phyloP scores from a whole-genome alignment of 2,329 filamentous ascomycete genomes.

The Stenocarpella maydis region DNA sequence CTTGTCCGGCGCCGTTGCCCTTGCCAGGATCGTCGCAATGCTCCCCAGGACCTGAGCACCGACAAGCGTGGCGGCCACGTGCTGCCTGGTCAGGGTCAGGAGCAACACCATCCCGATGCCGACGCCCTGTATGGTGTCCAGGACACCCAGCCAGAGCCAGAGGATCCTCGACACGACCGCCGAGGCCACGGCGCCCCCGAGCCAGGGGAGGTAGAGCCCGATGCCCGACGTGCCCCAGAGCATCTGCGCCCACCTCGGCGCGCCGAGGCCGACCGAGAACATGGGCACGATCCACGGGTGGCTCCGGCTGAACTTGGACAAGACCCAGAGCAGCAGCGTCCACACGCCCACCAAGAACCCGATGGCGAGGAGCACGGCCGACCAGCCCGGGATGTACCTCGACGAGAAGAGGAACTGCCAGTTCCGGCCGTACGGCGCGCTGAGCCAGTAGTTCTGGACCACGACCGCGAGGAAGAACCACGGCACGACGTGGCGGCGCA shows the following conservation, averaged over 20 bases:
- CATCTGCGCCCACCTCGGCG: constrained; percentile 73
- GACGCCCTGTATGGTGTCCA: constrained; percentile 71
- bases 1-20: constrained; percentile 67
- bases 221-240: constrained; percentile 70
- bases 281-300: constrained; percentile 74
- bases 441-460: constrained; percentile 73
- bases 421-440: constrained; percentile 71
- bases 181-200: constrained; percentile 57
- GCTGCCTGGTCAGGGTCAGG: constrained; percentile 70
- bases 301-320: constrained; percentile 64
- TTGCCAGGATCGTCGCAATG: constrained; percentile 67
- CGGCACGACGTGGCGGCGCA: constrained; percentile 70
- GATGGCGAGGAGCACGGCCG: constrained; percentile 63
- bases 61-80: constrained; percentile 69
- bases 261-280: constrained; percentile 71
- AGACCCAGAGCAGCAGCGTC: constrained; percentile 58
- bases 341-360: constrained; percentile 65
- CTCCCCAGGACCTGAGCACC: constrained; percentile 69
- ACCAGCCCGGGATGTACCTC: constrained; percentile 64
- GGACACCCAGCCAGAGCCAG: constrained; percentile 73
- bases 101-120: constrained; percentile 74
- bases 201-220: constrained; percentile 70
- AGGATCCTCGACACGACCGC: constrained; percentile 64
- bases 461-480: constrained; percentile 73
- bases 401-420: constrained; percentile 72